These are phyloP conservation scores for Aspergillus cavernicola DNA, from an alignment of 495 filamentous ascomycete species.

Conservation along the genomic window DNA sequence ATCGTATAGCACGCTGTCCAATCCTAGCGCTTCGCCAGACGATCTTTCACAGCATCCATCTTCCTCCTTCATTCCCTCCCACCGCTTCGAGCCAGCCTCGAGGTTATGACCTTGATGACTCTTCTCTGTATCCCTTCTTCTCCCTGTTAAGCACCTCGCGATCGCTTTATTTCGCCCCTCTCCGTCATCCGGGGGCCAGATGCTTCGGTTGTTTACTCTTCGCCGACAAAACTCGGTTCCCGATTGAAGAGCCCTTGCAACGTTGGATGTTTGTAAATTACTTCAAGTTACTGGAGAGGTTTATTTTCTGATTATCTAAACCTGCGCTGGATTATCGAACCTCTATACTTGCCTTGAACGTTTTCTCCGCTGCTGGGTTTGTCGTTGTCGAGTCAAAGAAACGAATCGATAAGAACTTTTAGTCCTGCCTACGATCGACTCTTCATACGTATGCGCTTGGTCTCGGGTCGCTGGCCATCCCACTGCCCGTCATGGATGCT, in stretches of 20 bases:
- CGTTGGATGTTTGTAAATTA: not conserved
- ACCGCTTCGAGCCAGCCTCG: conserved; percentile 6
- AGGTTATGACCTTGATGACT: conserved; percentile 18
- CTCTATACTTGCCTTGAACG: not conserved
- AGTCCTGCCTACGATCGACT: not conserved
- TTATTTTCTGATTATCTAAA: not conserved
- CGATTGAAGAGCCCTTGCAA: not conserved
- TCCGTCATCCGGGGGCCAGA: not conserved
- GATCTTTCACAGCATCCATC: conserved; percentile 17
- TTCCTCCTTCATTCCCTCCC: conserved; percentile 16
- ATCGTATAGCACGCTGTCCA: conserved; percentile 19
- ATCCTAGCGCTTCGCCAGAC: conserved; percentile 11
- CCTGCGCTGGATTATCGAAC: not conserved
- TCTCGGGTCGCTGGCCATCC: not conserved
- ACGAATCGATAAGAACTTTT: not conserved
- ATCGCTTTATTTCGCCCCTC: not conserved
- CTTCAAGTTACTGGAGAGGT: not conserved
- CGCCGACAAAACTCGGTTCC: conserved; percentile 3
- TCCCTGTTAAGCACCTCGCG: conserved; percentile 12
- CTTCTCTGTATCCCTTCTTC: conserved; percentile 14
- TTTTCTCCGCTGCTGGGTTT: not conserved
- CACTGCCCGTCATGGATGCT: conserved; percentile 11
- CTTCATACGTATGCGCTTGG: conserved; percentile 11
- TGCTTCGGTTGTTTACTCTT: conserved; percentile 5
- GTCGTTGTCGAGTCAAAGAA: not conserved